Base-by-base conservation (phyloP, 139 green algal species). In the Coccomyxa sp. region DNA sequence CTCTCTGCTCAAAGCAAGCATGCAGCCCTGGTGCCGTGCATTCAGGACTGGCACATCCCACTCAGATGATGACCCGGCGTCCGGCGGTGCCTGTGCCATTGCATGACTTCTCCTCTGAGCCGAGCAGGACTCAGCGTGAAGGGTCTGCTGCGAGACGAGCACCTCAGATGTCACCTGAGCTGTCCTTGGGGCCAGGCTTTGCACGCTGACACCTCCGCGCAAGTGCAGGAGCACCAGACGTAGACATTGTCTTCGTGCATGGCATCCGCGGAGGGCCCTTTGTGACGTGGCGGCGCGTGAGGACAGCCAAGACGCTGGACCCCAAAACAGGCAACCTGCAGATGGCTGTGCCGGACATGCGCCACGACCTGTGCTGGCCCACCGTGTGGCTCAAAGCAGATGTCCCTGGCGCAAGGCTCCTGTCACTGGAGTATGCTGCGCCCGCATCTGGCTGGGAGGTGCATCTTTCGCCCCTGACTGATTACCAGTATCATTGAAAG, bases 221-320 rank as follows among this genome's bases (percentile, higher is more conserved):
- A n/a, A n/a, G 31, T 71, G 79, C 72, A 86, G 81, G 82, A 16
- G 71, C 80, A 0, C 89, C 87, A 7, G 72, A 85, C 64, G 55
- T 95, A 27, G 93, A 97, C 72, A 80, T 97, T 29, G 92, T 97
- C 9, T 97, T 97, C 80, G 84, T 97, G 36, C 93, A 97, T 78
- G 93, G 93, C 87, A 94, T 97, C 70, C 77, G 91, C 0, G 93
- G 93, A 14, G 93, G 93, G 3, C 87, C 93, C 0, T 97, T 97
- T 84, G 89, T 91, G 39, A 95, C 93, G 0, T 97, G 93, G 93
- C 79, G 87, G 27, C 40, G 58, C 22, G 79, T 86, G 80, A 34
- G 73, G 77, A 33, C 75, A 39, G 39, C 68, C 39, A 35, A 22
- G 0, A n/a, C n/a, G n/a, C n/a, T n/a, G n/a, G n/a, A n/a, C 35